These are phyloP conservation scores for Citrus reticulata DNA, from an alignment of 345 rosid genomes.

Conservation along the genomic window DNA sequence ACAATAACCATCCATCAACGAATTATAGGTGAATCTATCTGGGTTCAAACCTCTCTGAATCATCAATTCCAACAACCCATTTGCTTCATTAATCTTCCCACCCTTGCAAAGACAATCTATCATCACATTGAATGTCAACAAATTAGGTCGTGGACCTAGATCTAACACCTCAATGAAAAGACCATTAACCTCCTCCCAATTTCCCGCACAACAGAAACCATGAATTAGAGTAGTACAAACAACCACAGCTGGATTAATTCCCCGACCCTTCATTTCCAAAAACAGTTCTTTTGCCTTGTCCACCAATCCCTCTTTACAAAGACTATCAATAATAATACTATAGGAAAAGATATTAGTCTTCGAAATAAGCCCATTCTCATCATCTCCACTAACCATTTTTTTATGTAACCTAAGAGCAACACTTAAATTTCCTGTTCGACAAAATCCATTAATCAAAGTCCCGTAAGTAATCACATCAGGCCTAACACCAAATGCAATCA, in stretches of 20 bases:
- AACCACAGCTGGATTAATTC: slow-evolving; percentile 25
- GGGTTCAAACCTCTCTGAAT: neutral
- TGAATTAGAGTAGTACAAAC: neutral
- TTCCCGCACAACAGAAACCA: slow-evolving; percentile 25
- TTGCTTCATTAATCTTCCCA: slow-evolving; percentile 1
- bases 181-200: slow-evolving; percentile 16
- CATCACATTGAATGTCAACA: neutral
- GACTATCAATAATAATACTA: slow-evolving; percentile 26
- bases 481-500: slow-evolving; percentile 12
- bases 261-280: slow-evolving; percentile 25
- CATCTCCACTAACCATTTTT: neutral
- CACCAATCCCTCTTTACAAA: slow-evolving; percentile 13
- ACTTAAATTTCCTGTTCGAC: neutral
- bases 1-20: slow-evolving; percentile 7
- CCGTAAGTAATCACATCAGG: slow-evolving; percentile 15
- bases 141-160: neutral
- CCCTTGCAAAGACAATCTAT: neutral
- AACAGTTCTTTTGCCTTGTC: slow-evolving; percentile 32
- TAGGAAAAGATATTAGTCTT: slow-evolving; percentile 12
- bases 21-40: neutral
- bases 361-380: neutral
- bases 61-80: neutral
- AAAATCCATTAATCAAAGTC: slow-evolving; percentile 6
- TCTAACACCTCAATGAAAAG: slow-evolving; percentile 24
- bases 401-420: slow-evolving; percentile 9